These are phyloP conservation scores for Fusarium falciforme DNA, from an alignment of 2,329 filamentous ascomycete species.

Conservation along the genomic window DNA sequence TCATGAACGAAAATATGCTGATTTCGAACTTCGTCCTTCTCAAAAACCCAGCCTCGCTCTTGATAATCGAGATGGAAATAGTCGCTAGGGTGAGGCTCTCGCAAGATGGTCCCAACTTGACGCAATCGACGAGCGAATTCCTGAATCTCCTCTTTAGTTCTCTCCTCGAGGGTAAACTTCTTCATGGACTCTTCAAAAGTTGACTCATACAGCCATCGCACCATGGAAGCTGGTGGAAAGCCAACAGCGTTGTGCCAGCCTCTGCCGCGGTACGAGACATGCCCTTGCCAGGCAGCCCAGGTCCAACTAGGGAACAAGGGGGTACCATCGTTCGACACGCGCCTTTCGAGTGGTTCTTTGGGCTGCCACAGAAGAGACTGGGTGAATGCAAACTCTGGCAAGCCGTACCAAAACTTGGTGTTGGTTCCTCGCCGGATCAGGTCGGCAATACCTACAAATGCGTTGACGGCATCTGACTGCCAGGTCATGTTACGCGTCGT, in stretches of 20 bases:
- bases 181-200: constrained; percentile 3
- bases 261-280: constrained; percentile 11
- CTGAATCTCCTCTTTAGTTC: constrained; percentile 13
- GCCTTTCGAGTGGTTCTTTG: constrained; percentile 4
- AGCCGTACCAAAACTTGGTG: constrained; percentile 25
- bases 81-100: not conserved
- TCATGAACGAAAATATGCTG: constrained; percentile 15
- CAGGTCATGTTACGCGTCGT: constrained; percentile 22
- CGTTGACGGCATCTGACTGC: constrained; percentile 24
- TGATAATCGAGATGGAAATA: constrained; percentile 6
- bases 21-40: constrained; percentile 1
- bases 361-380: constrained; percentile 17
- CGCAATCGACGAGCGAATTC: not conserved
- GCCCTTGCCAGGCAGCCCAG: constrained; percentile 25
- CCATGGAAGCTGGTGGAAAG: not conserved
- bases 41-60: constrained; percentile 7
- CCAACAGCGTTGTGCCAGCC: constrained; percentile 17
- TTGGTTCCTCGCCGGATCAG: constrained; percentile 15
- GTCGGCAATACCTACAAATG: constrained; percentile 23
- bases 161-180: not conserved
- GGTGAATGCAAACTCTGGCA: constrained; percentile 12
- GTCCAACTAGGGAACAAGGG: constrained; percentile 20
- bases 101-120: not conserved
- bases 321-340: not conserved
- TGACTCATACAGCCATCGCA: not conserved